Percentiles rank a stretch among this genome's conserved stretches.
Conservation (phyloP, 495 filamentous ascomycete species). For the Penicillium egyptiacum region DNA sequence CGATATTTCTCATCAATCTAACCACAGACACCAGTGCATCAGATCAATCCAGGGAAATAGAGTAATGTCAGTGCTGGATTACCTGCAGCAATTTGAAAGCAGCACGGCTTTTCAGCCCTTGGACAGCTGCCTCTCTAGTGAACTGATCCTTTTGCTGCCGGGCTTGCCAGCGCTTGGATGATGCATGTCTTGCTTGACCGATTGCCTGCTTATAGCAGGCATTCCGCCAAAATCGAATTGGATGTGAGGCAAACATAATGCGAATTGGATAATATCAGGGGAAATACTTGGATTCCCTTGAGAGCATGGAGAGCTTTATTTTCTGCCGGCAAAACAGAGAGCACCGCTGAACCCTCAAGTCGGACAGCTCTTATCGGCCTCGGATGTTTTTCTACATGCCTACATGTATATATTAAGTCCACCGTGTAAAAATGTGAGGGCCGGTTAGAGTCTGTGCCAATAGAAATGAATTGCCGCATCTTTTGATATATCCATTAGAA, state of each 20-base stretch:
- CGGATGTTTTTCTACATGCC: not conserved
- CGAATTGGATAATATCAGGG: not conserved
- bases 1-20: constrained; percentile 79
- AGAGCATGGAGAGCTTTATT: not conserved
- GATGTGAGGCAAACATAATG: constrained; percentile 13
- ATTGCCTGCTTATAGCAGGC: not conserved
- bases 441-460: not conserved
- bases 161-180: constrained; percentile 76
- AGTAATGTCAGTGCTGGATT: not conserved
- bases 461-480: not conserved
- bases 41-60: not conserved
- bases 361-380: not conserved
- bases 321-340: constrained; percentile 17
- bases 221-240: constrained; percentile 7
- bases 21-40: not conserved
- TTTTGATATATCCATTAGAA: constrained; percentile 4
- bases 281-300: not conserved
- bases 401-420: not conserved
- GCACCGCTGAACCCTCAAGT: not conserved
- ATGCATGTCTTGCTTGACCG: constrained; percentile 48
- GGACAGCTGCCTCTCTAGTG: constrained; percentile 67
- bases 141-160: constrained; percentile 73
- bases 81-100: constrained; percentile 90
- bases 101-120: constrained; percentile 81
- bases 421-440: too few relatives aligned